Evolutionary conservation across 2,329 filamentous ascomycete genomes (phyloP), one percentile per base, ranked within the genome.

Genomic region (Venturiaceae sp.): DNA sequence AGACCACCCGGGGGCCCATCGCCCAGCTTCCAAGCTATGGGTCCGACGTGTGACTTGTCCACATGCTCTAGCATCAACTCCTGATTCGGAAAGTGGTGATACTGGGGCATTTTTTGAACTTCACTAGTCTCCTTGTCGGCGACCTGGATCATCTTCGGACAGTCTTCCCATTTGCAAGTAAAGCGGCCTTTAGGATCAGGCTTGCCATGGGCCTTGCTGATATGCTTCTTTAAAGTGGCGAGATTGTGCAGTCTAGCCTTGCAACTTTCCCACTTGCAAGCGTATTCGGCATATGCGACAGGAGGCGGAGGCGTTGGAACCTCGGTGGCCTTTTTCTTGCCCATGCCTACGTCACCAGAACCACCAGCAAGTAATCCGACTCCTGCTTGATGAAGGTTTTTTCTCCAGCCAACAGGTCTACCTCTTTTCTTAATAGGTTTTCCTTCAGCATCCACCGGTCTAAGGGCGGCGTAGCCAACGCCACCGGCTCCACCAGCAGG

Each of bases 241-340:
- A 86, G 67, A 63, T 85, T 86, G 67, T 87, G 84, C 5, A 87
- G 70, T 62, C 84, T 76, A 0, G 80, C 77, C 3, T 69, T 68
- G 66, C 84, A 87, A 1, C 71, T 68, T 55, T 76, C 69, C 84
- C 83, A 87, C 44, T 72, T 67, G 68, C 84, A 87, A 58, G 75
- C 73, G 66, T 77, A 87, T 5, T 80, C 74, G 54, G 73, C 71
- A 59, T 73, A 76, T 32, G 67, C 65, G 0, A 68, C 67, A 39
- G 33, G 50, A 3, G 34, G 39, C 16, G 33, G 21, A 33, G n/a
- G 33, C n/a, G n/a, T 59, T 2, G 46, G 23, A 19, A 30, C 32
- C 5, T 39, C 36, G 2, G 14, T 11, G 14, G 39, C 55, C 14
- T 34, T 21, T 34, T 62, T 61, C 14, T 60, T 50, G 52, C 62